Conservation (phyloP, 2,329 filamentous ascomycete species). For the Pyricularia grisea region DNA sequence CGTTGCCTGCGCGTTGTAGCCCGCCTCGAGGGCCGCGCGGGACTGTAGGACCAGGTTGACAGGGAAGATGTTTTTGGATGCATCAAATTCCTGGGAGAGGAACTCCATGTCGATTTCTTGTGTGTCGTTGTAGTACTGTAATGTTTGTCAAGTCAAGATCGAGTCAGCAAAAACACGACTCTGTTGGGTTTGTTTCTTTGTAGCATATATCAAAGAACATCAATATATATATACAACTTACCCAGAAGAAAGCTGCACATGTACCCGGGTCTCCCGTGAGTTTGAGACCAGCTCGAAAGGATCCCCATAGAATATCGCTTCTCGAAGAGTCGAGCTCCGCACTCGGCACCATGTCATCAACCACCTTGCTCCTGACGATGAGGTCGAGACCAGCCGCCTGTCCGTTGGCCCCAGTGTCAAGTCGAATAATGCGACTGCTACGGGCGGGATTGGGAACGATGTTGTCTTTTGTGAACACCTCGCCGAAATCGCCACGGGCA, state of each 20-base stretch:
- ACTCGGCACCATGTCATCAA: slow-evolving; percentile 44
- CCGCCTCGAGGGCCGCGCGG: slow-evolving; percentile 42
- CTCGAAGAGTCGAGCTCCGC: slow-evolving; percentile 56
- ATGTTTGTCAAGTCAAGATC: not conserved
- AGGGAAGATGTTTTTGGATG: slow-evolving; percentile 38
- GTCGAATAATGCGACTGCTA: slow-evolving; percentile 29
- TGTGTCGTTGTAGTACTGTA: slow-evolving; percentile 66
- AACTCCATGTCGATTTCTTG: slow-evolving; percentile 79
- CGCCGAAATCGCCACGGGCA: slow-evolving; percentile 56
- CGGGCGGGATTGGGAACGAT: slow-evolving; percentile 34
- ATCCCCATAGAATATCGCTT: slow-evolving; percentile 59
- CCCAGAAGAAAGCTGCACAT: slow-evolving; percentile 74
- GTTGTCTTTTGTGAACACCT: slow-evolving; percentile 49
- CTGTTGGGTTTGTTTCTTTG: not conserved
- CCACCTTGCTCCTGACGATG: slow-evolving; percentile 35
- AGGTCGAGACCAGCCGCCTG: slow-evolving; percentile 45
- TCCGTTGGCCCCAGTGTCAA: slow-evolving; percentile 30
- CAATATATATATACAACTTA: slow-evolving; percentile 24
- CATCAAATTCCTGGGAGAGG: slow-evolving; percentile 55
- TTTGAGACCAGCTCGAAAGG: slow-evolving; percentile 59
- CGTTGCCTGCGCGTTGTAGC: slow-evolving; percentile 54
- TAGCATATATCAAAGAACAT: not conserved
- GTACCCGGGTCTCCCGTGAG: slow-evolving; percentile 53
- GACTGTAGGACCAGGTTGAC: slow-evolving; percentile 73
- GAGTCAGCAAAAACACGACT: not conserved